Evolutionary conservation across 176 grass and related monocot genomes (phyloP).

Genomic region (Pharus latifolius): DNA sequence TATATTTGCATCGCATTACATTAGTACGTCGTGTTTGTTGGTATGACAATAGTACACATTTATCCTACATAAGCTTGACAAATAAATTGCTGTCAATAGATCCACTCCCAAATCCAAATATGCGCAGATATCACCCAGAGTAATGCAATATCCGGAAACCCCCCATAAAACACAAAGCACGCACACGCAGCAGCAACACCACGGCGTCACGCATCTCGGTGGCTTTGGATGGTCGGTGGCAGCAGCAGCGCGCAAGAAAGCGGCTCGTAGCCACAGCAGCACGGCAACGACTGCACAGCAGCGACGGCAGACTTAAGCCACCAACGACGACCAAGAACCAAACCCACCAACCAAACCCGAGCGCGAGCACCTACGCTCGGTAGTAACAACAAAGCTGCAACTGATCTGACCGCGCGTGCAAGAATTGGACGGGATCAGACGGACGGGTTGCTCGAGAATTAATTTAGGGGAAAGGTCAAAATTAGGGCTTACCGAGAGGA

Average conservation of each 20-base stretch:
- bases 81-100: not conserved
- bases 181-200: too few species aligned
- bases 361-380: too few species aligned
- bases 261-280: not conserved
- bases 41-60: not conserved
- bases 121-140: too few species aligned
- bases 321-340: too few species aligned
- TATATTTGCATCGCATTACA: not conserved
- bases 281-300: too few species aligned
- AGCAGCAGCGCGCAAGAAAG: too few species aligned
- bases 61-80: not conserved
- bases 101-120: not conserved
- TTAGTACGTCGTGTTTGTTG: not conserved
- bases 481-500: constrained; percentile 15
- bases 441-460: not conserved
- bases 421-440: constrained; percentile 17
- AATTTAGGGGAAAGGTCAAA: not conserved
- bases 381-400: not conserved
- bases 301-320: too few species aligned
- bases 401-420: not conserved
- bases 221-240: too few species aligned
- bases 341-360: too few species aligned
- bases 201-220: too few species aligned
- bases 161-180: too few species aligned
- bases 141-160: too few species aligned